Base-by-base conservation (phyloP, 129 eudicot genomes). In the Flaveria trinervia region DNA sequence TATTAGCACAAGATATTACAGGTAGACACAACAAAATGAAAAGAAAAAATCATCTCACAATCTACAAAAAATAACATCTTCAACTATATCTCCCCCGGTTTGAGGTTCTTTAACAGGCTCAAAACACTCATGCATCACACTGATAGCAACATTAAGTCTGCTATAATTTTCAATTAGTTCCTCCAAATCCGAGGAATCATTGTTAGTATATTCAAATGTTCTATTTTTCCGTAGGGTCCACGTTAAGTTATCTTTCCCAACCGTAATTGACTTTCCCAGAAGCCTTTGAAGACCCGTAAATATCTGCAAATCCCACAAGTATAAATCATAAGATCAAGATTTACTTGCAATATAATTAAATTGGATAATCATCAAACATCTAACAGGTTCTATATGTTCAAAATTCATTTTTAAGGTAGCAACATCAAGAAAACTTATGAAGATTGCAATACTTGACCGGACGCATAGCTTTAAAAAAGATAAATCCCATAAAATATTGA, bases 71-170 rank as follows among this genome's bases (percentile, higher is more conserved):
- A 90, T 79, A 49, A 93, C 93, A 83, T 93, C 98, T 83, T 93
- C 93, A 55, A 89, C 85, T 74, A 88, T 81, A 84, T 90, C 98
- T 66, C 88, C 86, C 74, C 79, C 80, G 20, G 88, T 90, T 22
- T 67, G 79, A 78, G 91, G 84, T 77, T 93, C 97, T 78, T 84
- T 85, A 64, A 93, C 85, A 13, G 98, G 92, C 72, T 90, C 96
- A 70, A 93, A 93, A 72, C 97, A 93, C 75, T 93, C 98, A 51
- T 90, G 96, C 96, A 90, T 87, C 72, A 93, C 93, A 75, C 77
- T 79, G 52, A 89, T 87, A 74, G 97, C 97, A 68, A 93, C 85
- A 77, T 79, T 85, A 8, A 93, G 86, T 77, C 90, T 93, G 82
- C 89, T 82, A 76, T 85, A 86, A 70, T 51, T 80, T 73, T 90